Conservation (phyloP, 208 protist species). For the Leishmania aethiopica region DNA sequence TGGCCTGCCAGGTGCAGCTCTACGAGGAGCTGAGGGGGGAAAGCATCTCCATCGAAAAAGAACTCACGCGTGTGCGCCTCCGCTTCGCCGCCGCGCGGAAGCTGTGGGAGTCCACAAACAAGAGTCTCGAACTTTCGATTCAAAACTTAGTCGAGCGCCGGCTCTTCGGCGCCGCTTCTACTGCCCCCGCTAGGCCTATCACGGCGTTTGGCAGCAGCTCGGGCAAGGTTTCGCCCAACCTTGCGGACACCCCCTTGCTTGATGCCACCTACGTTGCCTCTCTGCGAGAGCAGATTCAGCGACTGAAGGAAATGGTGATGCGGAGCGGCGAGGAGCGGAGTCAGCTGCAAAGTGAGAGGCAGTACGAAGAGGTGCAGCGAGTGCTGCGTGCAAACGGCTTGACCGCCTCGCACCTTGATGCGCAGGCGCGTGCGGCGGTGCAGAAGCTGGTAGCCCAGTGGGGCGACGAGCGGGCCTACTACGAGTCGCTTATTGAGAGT, state of each 20-base stretch:
- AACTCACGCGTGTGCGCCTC: conserved; percentile 30
- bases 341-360: conserved; percentile 19
- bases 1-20: conserved; percentile 16
- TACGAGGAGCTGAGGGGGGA: conserved; percentile 39
- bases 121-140: conserved; percentile 34
- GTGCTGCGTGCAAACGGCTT: conserved; percentile 11
- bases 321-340: conserved; percentile 34
- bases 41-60: conserved; percentile 39
- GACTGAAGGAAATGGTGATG: conserved; percentile 38
- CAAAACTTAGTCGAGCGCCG: conserved; percentile 35
- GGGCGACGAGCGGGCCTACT: conserved; percentile 21
- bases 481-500: conserved; percentile 28
- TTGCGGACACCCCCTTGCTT: not conserved
- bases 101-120: conserved; percentile 28
- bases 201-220: not conserved
- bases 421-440: conserved; percentile 5
- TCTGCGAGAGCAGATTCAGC: conserved; percentile 38
- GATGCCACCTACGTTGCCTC: conserved; percentile 35
- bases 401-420: not conserved
- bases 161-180: conserved; percentile 7
- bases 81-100: conserved; percentile 35
- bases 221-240: not conserved
- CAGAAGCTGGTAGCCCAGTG: conserved; percentile 19
- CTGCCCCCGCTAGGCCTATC: not conserved
- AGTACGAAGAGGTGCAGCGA: conserved; percentile 21